Conservation (phyloP, 2,329 filamentous ascomycete species). For the Ceratocystis harringtonii region DNA sequence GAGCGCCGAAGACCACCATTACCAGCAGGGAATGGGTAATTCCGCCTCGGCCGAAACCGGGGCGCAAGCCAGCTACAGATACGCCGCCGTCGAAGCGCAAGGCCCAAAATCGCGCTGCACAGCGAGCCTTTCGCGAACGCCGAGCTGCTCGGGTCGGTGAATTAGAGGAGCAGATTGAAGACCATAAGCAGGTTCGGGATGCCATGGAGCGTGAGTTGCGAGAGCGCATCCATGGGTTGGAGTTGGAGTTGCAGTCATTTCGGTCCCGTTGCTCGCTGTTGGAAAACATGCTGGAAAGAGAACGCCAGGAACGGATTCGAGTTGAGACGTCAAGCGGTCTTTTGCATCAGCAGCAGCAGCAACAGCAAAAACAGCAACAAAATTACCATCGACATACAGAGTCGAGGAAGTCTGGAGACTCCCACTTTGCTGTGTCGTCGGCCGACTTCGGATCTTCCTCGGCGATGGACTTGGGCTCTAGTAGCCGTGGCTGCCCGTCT, state of each 20-base stretch:
- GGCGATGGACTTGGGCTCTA: neutral
- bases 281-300: slow-evolving; percentile 47
- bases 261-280: slow-evolving; percentile 45
- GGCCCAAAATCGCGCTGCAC: slow-evolving; percentile 83
- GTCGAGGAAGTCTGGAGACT: slow-evolving; percentile 9
- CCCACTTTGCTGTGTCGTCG: slow-evolving; percentile 11
- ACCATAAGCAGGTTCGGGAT: slow-evolving; percentile 42
- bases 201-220: slow-evolving; percentile 42
- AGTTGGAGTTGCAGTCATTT: slow-evolving; percentile 52
- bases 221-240: slow-evolving; percentile 43
- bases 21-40: slow-evolving; percentile 79
- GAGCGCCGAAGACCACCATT: slow-evolving; percentile 40
- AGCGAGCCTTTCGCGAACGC: slow-evolving; percentile 78
- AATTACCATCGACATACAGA: slow-evolving; percentile 20
- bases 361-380: slow-evolving; percentile 22
- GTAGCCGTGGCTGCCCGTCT: neutral
- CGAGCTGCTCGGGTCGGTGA: slow-evolving; percentile 72
- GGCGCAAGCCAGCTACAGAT: slow-evolving; percentile 84
- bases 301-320: slow-evolving; percentile 35
- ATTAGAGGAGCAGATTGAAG: slow-evolving; percentile 51
- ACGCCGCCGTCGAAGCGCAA: slow-evolving; percentile 87
- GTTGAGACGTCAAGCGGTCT: slow-evolving; percentile 29
- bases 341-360: slow-evolving; percentile 23
- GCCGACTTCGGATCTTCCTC: slow-evolving; percentile 1
- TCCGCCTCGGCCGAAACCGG: slow-evolving; percentile 72